A percentile compares a stretch with the other conserved stretches of the same genome.
phyloP scores from a whole-genome alignment of 2,329 filamentous ascomycete species.

The Aspergillus udagawae region DNA sequence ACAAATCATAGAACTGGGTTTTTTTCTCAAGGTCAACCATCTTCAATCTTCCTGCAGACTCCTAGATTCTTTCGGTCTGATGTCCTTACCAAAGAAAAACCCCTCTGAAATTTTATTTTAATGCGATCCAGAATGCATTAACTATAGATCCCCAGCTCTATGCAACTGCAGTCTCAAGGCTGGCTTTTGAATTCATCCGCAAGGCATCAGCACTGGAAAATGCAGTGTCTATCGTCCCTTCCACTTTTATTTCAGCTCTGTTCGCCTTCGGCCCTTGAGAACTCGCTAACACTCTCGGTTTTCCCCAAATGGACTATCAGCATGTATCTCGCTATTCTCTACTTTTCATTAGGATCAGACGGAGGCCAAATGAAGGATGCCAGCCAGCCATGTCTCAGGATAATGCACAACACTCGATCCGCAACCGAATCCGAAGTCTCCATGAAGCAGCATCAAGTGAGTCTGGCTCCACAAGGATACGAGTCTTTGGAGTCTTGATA shows the following conservation, averaged over 20 bases:
- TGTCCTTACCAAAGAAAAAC: neutral
- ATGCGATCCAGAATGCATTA: neutral
- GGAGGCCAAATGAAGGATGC: neutral
- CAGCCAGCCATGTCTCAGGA: neutral
- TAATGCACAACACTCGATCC: neutral
- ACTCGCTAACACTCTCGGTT: neutral
- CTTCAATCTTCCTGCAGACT: neutral
- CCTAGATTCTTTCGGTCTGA: neutral
- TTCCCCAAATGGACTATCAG: neutral
- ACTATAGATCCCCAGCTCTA: neutral
- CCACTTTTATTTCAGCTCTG: neutral
- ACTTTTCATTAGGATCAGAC: neutral
- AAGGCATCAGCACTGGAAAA: neutral
- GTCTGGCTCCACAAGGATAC: neutral
- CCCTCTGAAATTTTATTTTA: neutral
- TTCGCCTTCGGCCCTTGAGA: neutral
- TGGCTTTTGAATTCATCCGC: neutral
- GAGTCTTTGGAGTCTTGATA: conserved; percentile 2
- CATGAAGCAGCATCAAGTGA: neutral
- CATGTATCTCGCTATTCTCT: neutral
- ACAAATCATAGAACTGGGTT: neutral
- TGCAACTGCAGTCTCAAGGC: neutral
- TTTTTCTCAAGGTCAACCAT: neutral
- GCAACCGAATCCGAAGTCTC: neutral
- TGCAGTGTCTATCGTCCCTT: neutral